Conservation (phyloP, 768 basidiomycete genomes). For the Lactarius quietus region DNA sequence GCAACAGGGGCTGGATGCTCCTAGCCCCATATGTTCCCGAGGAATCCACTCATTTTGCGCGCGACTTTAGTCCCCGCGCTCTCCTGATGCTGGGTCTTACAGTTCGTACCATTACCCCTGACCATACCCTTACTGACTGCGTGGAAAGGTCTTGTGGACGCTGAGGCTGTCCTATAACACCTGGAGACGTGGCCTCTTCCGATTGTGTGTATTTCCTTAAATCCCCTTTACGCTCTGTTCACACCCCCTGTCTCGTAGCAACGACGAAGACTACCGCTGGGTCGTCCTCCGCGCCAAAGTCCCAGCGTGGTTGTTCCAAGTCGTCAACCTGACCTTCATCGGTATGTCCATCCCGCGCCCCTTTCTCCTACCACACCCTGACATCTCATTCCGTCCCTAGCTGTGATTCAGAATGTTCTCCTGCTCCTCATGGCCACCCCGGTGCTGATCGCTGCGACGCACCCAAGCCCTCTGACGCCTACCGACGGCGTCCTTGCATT, state of each 20-base stretch:
- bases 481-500: slow-evolving; percentile 63
- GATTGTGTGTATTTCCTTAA: slow-evolving; percentile 44
- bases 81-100: slow-evolving; percentile 70
- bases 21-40: slow-evolving; percentile 57
- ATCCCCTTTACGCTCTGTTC: not conserved
- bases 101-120: slow-evolving; percentile 35
- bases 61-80: slow-evolving; percentile 66
- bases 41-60: slow-evolving; percentile 34
- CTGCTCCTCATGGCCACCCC: slow-evolving; percentile 70
- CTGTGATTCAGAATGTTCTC: slow-evolving; percentile 75
- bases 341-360: slow-evolving; percentile 36
- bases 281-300: slow-evolving; percentile 62
- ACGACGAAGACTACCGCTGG: slow-evolving; percentile 94
- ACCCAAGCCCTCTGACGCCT: slow-evolving; percentile 47
- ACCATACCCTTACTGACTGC: not conserved
- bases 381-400: slow-evolving; percentile 31
- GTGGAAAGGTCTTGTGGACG: slow-evolving; percentile 52
- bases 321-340: slow-evolving; percentile 71
- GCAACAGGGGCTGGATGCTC: slow-evolving; percentile 37
- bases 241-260: slow-evolving; percentile 38
- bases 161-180: slow-evolving; percentile 77
- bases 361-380: not conserved
- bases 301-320: slow-evolving; percentile 51
- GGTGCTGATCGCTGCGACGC: slow-evolving; percentile 48
- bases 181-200: slow-evolving; percentile 77